Conservation (phyloP, 208 protist genomes). For the Trypanosoma platydactyli region DNA sequence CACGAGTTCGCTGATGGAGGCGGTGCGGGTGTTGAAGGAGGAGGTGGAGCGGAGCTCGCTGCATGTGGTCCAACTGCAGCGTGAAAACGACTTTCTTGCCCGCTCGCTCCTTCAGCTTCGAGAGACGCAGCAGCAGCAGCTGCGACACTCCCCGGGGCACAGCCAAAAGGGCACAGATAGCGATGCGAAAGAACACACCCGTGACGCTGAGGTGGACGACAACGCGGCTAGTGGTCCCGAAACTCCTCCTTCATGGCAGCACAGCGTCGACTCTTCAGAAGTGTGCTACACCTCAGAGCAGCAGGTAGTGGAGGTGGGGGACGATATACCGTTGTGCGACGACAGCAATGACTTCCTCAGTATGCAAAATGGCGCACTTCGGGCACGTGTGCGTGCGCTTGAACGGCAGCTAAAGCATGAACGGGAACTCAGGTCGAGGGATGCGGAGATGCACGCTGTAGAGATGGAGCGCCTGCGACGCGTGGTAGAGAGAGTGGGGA, state of each 20-base stretch:
- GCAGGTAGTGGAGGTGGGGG: neutral
- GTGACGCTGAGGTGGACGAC: neutral
- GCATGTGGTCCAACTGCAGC: constrained; percentile 25
- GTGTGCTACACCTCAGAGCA: no score
- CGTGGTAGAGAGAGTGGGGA: constrained; percentile 24
- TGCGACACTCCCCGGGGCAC: no score
- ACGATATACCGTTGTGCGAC: neutral
- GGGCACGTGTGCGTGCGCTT: constrained; percentile 40
- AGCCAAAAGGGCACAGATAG: neutral
- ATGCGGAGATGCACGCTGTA: constrained; percentile 32
- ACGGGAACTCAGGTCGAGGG: constrained; percentile 25
- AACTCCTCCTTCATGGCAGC: no score
- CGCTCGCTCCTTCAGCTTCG: constrained; percentile 47
- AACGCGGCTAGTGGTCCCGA: neutral
- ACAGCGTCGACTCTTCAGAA: no score
- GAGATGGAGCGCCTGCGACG: constrained; percentile 34
- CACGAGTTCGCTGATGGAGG: constrained; percentile 6
- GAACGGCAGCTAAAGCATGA: constrained; percentile 50
- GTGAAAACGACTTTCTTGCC: constrained; percentile 56
- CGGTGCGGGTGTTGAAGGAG: neutral
- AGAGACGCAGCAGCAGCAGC: neutral
- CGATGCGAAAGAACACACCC: neutral
- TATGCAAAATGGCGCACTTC: constrained; percentile 25
- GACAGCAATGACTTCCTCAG: neutral
- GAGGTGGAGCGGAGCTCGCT: neutral